Percentiles rank a stretch among this genome's conserved stretches.
These are phyloP conservation scores for Hypocrella siamensis DNA, from an alignment of 2,329 filamentous ascomycete species.

Conservation along the genomic window DNA sequence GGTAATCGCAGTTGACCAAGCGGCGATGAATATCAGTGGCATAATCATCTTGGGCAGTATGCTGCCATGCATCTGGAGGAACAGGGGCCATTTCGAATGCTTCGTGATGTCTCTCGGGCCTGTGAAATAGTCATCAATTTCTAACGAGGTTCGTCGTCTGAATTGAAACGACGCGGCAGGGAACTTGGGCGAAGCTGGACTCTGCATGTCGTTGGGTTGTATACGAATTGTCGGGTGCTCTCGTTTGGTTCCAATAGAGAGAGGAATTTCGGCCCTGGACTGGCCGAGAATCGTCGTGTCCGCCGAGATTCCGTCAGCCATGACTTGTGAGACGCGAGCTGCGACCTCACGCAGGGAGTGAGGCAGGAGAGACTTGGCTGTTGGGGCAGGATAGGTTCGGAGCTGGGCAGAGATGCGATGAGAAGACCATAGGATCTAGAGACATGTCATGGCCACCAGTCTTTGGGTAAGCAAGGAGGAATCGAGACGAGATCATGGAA, in stretches of 20 bases:
- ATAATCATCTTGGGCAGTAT: constrained; percentile 61
- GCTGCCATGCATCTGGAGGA: constrained; percentile 61
- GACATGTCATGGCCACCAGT: too few species aligned
- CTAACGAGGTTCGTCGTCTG: constrained; percentile 20
- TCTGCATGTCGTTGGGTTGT: background rate
- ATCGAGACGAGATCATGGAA: too few species aligned
- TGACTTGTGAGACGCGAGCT: too few species aligned
- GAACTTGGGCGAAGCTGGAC: constrained; percentile 1
- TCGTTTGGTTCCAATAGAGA: background rate
- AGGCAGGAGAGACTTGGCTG: too few species aligned
- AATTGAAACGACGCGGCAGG: background rate
- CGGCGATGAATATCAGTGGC: constrained; percentile 44
- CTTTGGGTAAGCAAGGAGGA: too few species aligned
- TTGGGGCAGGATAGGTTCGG: too few species aligned
- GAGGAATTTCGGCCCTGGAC: background rate
- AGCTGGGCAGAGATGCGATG: too few species aligned
- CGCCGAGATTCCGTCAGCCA: constrained; percentile 1
- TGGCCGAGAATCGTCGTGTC: background rate
- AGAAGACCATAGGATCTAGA: too few species aligned
- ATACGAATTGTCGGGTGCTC: background rate
- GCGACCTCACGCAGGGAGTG: too few species aligned
- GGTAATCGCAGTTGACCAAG: constrained; percentile 53
- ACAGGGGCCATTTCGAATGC: constrained; percentile 64
- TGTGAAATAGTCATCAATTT: constrained; percentile 46
- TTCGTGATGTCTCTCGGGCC: constrained; percentile 54